Conservation (phyloP, 2,329 filamentous ascomycete genomes). For the Thermothelomyces thermophilus region DNA sequence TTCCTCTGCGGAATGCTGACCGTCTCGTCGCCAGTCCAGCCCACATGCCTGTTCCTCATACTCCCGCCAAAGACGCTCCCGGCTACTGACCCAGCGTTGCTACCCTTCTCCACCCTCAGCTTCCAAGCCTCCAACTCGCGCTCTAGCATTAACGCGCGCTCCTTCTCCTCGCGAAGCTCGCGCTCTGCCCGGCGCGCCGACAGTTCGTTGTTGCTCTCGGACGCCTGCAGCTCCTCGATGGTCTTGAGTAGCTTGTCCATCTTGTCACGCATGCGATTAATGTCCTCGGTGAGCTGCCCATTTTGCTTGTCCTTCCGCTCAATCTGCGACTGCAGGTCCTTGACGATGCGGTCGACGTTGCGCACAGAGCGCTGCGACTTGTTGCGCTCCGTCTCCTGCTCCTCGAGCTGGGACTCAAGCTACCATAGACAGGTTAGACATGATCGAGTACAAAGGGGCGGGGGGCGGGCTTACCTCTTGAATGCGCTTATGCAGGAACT, state of each 20-base stretch:
- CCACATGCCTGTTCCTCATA: slow-evolving; percentile 41
- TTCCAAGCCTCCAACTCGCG: slow-evolving; percentile 83
- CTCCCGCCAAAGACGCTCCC: slow-evolving; percentile 27
- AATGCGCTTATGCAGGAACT: slow-evolving; percentile 88
- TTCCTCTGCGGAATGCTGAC: slow-evolving; percentile 58
- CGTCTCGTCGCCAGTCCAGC: slow-evolving; percentile 34
- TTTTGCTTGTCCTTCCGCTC: slow-evolving; percentile 90
- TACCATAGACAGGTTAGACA: slow-evolving; percentile 34
- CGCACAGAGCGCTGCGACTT: slow-evolving; percentile 82
- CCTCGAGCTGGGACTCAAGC: slow-evolving; percentile 82
- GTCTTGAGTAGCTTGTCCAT: slow-evolving; percentile 80
- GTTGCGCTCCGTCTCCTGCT: slow-evolving; percentile 70
- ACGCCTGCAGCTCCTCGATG: slow-evolving; percentile 89
- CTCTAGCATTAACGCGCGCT: slow-evolving; percentile 75
- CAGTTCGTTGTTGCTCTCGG: slow-evolving; percentile 75
- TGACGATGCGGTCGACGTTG: slow-evolving; percentile 88
- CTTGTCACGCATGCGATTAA: slow-evolving; percentile 81
- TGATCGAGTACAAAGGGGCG: not conserved
- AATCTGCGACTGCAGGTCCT: slow-evolving; percentile 86
- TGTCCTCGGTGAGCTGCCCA: slow-evolving; percentile 71
- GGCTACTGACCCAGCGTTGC: slow-evolving; percentile 18
- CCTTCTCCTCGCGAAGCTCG: slow-evolving; percentile 81
- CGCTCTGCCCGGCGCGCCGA: slow-evolving; percentile 79
- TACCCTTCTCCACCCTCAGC: slow-evolving; percentile 58
- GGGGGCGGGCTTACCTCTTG: slow-evolving; percentile 64